Evolutionary conservation across 2,329 filamentous ascomycete genomes (phyloP), one percentile per base, ranked within the genome.

Genomic region (Fragosphaeria purpurea): DNA sequence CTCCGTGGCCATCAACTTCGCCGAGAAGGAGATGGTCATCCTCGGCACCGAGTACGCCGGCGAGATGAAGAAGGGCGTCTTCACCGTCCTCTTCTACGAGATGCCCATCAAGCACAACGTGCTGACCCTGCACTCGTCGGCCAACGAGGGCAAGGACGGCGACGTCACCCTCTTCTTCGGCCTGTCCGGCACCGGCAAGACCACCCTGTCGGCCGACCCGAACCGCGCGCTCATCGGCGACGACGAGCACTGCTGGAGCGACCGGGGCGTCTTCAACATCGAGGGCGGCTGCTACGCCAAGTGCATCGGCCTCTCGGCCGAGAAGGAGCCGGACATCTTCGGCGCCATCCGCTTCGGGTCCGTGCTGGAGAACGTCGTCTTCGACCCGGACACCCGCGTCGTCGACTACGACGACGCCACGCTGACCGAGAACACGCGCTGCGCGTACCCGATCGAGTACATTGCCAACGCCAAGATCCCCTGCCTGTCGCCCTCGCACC

Each of bases 51-150:
- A 98, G 75, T 98, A 98, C 66, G 93, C 93, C 52, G 91, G 91
- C 63, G 87, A 91, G 74, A 91, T 93, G 87, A 95, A 95, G 77
- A 95, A 95, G 78, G 90, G 93, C 62, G 81, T 98, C 70, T 98
- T 98, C 80, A 98, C 93, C 45, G 89, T 98, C 47, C 83, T 98
- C 67, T 98, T 95, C 81, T 98, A 97, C 77, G 93, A 98, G 78
- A 98, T 97, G 90, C 93, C 93, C 55, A 88, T 98, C 67, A 96
- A 96, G 83, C 93, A 98, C 82, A 94, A 97, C 70, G 91, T 98
- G 62, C 76, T 98, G 60, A 98, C 93, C 41, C 84, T 98, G 50
- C 93, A 98, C 79, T 98, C 93, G 12, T 98, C 93, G 7, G 93
- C 93, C 65, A 98, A 98, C 73, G 87, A 98, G 80, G 93, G 93